Base-by-base conservation (phyloP, 2,329 filamentous ascomycete genomes). In the Pleoardoris graminearum region DNA sequence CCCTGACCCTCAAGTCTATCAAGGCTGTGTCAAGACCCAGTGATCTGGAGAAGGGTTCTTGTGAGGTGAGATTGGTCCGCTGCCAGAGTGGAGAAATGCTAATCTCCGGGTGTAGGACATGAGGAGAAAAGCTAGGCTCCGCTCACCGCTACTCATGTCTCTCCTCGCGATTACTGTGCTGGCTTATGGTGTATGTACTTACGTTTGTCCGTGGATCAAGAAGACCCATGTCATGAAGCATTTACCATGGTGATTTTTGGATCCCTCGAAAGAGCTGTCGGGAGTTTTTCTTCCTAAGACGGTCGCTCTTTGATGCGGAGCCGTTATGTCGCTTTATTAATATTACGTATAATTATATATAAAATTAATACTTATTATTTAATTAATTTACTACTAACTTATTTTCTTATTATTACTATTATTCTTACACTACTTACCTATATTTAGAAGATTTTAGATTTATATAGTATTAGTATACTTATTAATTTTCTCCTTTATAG, bases 1-100 rank as follows among this genome's bases (percentile, higher is more conserved):
- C 76, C 3, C 67, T 89, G 4, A 75, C 78, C 1, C 71, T 89
- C 52, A 71, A 70, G 25, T 83, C 81, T 1, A 82, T 88, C 51
- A 77, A 80, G 11, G 82, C 81, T 7, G 63, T 77, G 3, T 51
- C 54, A 10, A 56, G 55, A 32, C 48, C 62, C 7, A 41, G 49
- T 4, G 68, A 71, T 30, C 29, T 63, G 3, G 70, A 73, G 45
- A 69, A 61, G 38, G 61, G 66, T 1, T 37, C 55, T 22, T 41
- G 53, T 29, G 33, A 50, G 53, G 45, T 36, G 42, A 51, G 43
- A 50, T 49, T 27, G 36, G 12, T 7, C 19, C 12, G 12, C 10
- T 11, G 7, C 6, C 6, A 35, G 8, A 8, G 14, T 16, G 30
- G 21, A 38, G 43, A 19, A n/a, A 46, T 37, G 5, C 45, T 35